These are phyloP conservation scores for Populus pruinosa DNA, from an alignment of 345 rosid genomes.

Conservation along the genomic window DNA sequence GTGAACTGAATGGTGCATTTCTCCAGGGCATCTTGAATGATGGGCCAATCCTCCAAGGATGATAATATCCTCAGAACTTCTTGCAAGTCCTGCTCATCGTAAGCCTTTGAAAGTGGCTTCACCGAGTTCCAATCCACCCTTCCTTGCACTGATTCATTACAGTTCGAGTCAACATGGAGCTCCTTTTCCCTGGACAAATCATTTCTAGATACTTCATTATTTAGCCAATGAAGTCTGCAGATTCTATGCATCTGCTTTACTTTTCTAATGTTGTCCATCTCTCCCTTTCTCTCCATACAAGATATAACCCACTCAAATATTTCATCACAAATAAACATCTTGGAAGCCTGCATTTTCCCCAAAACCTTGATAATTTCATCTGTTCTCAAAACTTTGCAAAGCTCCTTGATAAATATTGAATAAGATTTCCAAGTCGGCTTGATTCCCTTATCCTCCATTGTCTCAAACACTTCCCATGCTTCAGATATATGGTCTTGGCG, in stretches of 20 bases:
- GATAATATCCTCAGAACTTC: slow-evolving; percentile 48
- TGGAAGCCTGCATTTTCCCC: slow-evolving; percentile 50
- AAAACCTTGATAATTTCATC: slow-evolving; percentile 54
- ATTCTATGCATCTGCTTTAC: slow-evolving; percentile 47
- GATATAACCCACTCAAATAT: slow-evolving; percentile 53
- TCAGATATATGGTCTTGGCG: slow-evolving; percentile 49
- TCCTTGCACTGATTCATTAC: slow-evolving; percentile 3
- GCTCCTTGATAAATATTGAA: slow-evolving; percentile 59
- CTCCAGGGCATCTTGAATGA: slow-evolving; percentile 49
- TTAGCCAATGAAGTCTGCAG: slow-evolving; percentile 19
- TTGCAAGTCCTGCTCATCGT: slow-evolving; percentile 37
- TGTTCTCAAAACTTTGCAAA: slow-evolving; percentile 49
- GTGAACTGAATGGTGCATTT: slow-evolving; percentile 48
- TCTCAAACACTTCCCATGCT: slow-evolving; percentile 65
- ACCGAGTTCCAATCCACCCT: not conserved
- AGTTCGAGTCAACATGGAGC: slow-evolving; percentile 13
- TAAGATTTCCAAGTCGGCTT: slow-evolving; percentile 53
- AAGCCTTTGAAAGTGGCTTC: slow-evolving; percentile 21
- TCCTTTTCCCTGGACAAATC: slow-evolving; percentile 15
- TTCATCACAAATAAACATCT: slow-evolving; percentile 41
- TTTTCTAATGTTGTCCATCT: slow-evolving; percentile 41
- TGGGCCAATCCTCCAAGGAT: slow-evolving; percentile 41
- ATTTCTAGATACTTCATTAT: slow-evolving; percentile 11
- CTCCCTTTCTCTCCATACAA: slow-evolving; percentile 60
- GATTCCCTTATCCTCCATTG: slow-evolving; percentile 54